phyloP scores from a whole-genome alignment of 768 basidiomycete genomes.

The Collybiopsis confluens region DNA sequence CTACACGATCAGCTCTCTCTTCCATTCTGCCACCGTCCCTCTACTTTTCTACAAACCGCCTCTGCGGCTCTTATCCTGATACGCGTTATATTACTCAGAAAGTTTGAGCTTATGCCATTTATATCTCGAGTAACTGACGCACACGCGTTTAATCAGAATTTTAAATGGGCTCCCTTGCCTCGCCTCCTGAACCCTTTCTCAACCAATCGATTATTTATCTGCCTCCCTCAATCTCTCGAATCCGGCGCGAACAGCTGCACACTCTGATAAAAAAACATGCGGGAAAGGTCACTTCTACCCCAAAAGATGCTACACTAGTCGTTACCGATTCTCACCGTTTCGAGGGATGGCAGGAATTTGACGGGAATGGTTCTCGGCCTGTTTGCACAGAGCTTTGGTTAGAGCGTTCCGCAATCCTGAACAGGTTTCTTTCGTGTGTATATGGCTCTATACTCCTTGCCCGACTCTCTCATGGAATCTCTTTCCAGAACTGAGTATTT shows the following conservation, averaged over 20 bases:
- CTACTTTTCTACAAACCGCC: too few relatives aligned
- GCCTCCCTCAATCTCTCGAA: constrained; percentile 41
- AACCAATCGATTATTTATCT: constrained; percentile 42
- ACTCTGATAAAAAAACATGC: constrained; percentile 51
- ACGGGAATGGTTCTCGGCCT: constrained; percentile 19
- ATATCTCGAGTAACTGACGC: too few relatives aligned
- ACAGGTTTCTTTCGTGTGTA: constrained; percentile 52
- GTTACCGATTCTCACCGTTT: constrained; percentile 54
- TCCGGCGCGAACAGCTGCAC: constrained; percentile 39
- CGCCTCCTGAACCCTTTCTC: constrained; percentile 25
- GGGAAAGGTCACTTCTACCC: constrained; percentile 27
- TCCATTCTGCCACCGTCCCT: too few relatives aligned
- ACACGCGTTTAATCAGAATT: too few relatives aligned
- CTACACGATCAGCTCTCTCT: too few relatives aligned
- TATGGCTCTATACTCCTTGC: not conserved
- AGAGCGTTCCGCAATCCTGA: constrained; percentile 57
- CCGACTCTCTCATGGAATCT: not conserved
- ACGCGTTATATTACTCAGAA: too few relatives aligned
- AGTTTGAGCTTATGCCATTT: too few relatives aligned
- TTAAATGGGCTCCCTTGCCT: too few relatives aligned
- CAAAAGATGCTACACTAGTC: constrained; percentile 46
- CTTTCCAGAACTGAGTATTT: constrained; percentile 48
- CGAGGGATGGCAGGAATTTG: constrained; percentile 48
- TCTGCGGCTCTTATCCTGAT: too few relatives aligned
- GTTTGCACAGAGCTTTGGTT: constrained; percentile 65